Conservation (phyloP, 495 filamentous ascomycete genomes). For the Penicillium herquei region DNA sequence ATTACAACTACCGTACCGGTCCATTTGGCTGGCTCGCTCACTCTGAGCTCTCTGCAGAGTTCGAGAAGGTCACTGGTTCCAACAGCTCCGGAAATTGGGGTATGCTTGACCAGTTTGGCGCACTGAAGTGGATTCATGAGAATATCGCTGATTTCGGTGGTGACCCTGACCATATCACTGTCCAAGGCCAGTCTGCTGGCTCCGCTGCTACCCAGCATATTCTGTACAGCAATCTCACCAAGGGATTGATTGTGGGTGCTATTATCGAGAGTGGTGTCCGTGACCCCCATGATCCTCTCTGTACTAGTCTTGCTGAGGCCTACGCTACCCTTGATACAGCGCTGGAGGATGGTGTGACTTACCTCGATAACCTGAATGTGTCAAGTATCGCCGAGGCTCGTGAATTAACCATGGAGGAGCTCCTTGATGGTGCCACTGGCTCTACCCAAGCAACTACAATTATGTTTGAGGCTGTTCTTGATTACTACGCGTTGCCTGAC, state of each 20-base stretch:
- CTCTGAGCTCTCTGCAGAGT: conserved; percentile 46
- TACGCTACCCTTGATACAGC: conserved; percentile 27
- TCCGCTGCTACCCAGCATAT: conserved; percentile 43
- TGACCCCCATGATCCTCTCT: conserved; percentile 26
- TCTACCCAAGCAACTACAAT: too few relatives aligned
- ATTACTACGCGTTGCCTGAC: conserved; percentile 26
- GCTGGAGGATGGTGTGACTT: conserved; percentile 19
- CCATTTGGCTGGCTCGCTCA: conserved; percentile 66
- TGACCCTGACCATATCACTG: conserved; percentile 50
- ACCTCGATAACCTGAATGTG: conserved; percentile 23
- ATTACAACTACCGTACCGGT: conserved; percentile 70
- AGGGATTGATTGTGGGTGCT: conserved; percentile 25
- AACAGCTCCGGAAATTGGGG: conserved; percentile 50
- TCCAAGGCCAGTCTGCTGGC: conserved; percentile 50
- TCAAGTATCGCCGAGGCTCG: conserved; percentile 26
- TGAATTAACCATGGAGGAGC: conserved; percentile 22
- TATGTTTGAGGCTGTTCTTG: conserved; percentile 31
- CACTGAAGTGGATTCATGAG: conserved; percentile 33
- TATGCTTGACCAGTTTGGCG: conserved; percentile 36
- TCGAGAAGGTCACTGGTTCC: conserved; percentile 23
- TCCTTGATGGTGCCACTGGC: conserved; percentile 9
- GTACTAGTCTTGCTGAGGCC: conserved; percentile 24
- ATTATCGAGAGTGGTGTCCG: conserved; percentile 30
- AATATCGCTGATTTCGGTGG: conserved; percentile 43
- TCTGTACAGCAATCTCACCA: conserved; percentile 28